Evolutionary conservation across 208 protist species (phyloP), one percentile per base, ranked within the genome.

Genomic region (Kentomonas sorsogonicus): DNA sequence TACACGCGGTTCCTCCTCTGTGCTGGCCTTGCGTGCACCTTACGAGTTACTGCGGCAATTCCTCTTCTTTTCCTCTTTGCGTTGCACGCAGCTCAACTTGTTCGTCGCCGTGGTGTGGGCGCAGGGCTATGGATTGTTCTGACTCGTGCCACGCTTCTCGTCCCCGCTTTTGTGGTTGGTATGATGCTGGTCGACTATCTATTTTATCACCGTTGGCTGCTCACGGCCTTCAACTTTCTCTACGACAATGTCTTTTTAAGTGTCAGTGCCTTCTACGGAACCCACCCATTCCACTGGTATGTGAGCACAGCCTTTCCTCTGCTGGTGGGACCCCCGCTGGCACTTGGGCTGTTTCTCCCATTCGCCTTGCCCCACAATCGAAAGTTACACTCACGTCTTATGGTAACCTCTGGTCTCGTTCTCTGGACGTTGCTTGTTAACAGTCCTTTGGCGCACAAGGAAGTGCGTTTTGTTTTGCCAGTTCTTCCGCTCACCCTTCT

Each of bases 391-490:
- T 55, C 45, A 2, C 38, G 15, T 54, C 16, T 41, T 30, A 5
- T 36, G 2, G 30, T 45, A 3, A 33, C 33, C 22, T 26, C 27
- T 59, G 16, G 3, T 3, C 36, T 66, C 31, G n/a, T 75, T 16
- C 16, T 71, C 5, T 91, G 70, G 44, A 74, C 69, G 9, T n/a
- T 97, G 7, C 1, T 58, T 0, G 46, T 77, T n/a, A 86, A 97
- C 63, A 95, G 83, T 47, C 48, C 83, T 7, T 64, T 97, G 22
- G 58, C 52, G 0, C 96, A 98, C 76, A 98, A 98, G 60, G 96
- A 98, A 61, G 94, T 96, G 65, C 83, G 96, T 45, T 96, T 96
- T 65, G 36, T 94, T 16, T 84, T 80, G n/a, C n/a, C n/a, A n/a
- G n/a, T n/a, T n/a, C n/a, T n/a, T n/a, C n/a, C n/a, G n/a, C n/a